These are phyloP conservation scores for Candida mesenterica DNA, from an alignment of 1,139 yeast genomes.

Conservation along the genomic window DNA sequence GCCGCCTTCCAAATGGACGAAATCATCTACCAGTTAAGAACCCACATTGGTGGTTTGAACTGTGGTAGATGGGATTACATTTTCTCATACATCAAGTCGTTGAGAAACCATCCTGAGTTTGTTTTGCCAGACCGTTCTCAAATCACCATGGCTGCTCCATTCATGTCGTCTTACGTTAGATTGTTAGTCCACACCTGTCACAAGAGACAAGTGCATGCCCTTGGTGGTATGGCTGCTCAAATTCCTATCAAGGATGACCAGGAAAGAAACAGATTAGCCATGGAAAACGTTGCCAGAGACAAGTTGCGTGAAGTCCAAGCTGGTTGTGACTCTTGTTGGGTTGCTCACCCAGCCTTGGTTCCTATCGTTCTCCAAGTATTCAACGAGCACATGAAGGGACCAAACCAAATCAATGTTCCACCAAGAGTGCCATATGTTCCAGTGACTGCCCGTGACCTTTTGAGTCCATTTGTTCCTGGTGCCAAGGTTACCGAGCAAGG, in stretches of 20 bases:
- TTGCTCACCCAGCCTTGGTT: constrained; percentile 79
- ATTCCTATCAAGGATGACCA: constrained; percentile 29
- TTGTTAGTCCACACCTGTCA: constrained; percentile 28
- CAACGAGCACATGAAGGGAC: constrained; percentile 80
- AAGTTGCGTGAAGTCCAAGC: constrained; percentile 62
- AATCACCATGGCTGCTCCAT: constrained; percentile 28
- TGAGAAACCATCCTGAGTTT: constrained; percentile 23
- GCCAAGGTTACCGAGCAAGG: constrained; percentile 71
- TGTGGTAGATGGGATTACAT: constrained; percentile 35
- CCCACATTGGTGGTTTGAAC: constrained; percentile 29
- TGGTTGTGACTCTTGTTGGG: constrained; percentile 84
- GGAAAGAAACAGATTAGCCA: constrained; percentile 22
- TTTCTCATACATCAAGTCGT: constrained; percentile 27
- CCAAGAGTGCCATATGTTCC: constrained; percentile 45
- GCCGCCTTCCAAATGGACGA: constrained; percentile 34
- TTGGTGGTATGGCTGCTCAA: constrained; percentile 35
- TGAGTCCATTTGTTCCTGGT: constrained; percentile 65
- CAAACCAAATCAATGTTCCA: constrained; percentile 72
- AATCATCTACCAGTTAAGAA: constrained; percentile 28
- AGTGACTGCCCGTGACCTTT: constrained; percentile 65
- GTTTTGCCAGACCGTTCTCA: constrained; percentile 27
- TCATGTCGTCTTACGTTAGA: constrained; percentile 28
- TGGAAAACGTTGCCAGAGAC: constrained; percentile 27
- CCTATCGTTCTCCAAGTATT: constrained; percentile 72
- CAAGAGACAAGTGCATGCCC: constrained; percentile 30